Conservation (phyloP, 2,329 filamentous ascomycete genomes). For the Tolypocladium pustulatum region DNA sequence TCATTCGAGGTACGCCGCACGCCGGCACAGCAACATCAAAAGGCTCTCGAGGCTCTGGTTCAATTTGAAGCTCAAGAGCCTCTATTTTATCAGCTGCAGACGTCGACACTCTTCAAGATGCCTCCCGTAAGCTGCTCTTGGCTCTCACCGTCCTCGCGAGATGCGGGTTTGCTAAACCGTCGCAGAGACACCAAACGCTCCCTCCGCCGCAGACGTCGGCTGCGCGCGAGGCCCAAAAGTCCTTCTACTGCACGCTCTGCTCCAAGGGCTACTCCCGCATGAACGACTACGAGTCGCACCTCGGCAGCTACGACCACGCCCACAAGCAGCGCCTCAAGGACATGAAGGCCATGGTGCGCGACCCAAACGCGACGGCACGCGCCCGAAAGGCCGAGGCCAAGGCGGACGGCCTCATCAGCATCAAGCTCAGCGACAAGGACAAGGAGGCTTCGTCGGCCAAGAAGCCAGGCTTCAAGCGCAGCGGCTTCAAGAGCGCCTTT, state of each 20-base stretch:
- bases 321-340: slow-evolving; percentile 86
- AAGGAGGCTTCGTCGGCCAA: slow-evolving; percentile 25
- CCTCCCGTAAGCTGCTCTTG: slow-evolving; percentile 39
- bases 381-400: slow-evolving; percentile 62
- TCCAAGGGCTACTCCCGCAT: slow-evolving; percentile 90
- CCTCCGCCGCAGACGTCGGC: slow-evolving; percentile 48
- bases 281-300: slow-evolving; percentile 93
- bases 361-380: slow-evolving; percentile 53
- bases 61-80: background rate
- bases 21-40: background rate
- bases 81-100: background rate
- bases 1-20: background rate
- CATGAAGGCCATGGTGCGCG: slow-evolving; percentile 74
- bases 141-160: slow-evolving; percentile 35
- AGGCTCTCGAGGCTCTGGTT: background rate
- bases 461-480: slow-evolving; percentile 68
- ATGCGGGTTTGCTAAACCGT: background rate
- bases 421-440: slow-evolving; percentile 42
- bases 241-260: slow-evolving; percentile 81
- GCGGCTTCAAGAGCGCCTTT: slow-evolving; percentile 73
- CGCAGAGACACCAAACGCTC: slow-evolving; percentile 46
- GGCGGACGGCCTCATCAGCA: slow-evolving; percentile 57
- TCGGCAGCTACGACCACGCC: slow-evolving; percentile 88
- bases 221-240: slow-evolving; percentile 66
- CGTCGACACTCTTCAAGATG: slow-evolving; percentile 26